Percentiles rank a stretch among this genome's conserved stretches.
Evolutionary conservation across 2,329 filamentous ascomycete species (phyloP).

Genomic region (Aspergillus uvarum): DNA sequence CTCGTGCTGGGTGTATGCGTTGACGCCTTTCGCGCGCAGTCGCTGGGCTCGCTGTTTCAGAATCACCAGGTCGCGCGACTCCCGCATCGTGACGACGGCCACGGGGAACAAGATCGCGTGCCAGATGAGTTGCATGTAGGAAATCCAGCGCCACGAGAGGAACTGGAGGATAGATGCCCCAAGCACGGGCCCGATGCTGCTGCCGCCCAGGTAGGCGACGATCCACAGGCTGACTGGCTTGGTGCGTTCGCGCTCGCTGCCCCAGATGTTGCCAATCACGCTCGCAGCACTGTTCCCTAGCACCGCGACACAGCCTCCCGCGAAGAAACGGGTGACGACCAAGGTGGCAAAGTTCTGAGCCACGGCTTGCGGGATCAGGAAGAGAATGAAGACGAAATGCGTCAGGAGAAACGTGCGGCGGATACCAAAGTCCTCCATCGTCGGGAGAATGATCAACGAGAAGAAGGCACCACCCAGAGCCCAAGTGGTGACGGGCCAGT

Average conservation of each 20-base stretch:
- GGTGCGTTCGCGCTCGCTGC: slow-evolving; percentile 33
- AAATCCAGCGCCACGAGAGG: slow-evolving; percentile 21
- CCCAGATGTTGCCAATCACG: slow-evolving; percentile 34
- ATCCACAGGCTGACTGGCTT: slow-evolving; percentile 46
- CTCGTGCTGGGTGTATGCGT: slow-evolving; percentile 31
- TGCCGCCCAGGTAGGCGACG: slow-evolving; percentile 41
- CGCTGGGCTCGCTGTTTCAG: slow-evolving; percentile 37
- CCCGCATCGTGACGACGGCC: slow-evolving; percentile 41
- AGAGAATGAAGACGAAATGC: slow-evolving; percentile 42
- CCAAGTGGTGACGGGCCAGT: slow-evolving; percentile 24
- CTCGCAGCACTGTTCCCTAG: slow-evolving; percentile 40
- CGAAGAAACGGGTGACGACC: slow-evolving; percentile 46
- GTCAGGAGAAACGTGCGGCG: slow-evolving; percentile 42
- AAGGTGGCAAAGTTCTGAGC: slow-evolving; percentile 49
- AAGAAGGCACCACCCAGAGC: slow-evolving; percentile 20
- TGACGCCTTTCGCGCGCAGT: slow-evolving; percentile 33
- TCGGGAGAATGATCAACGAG: slow-evolving; percentile 19
- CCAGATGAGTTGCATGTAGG: slow-evolving; percentile 43
- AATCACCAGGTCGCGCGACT: slow-evolving; percentile 44
- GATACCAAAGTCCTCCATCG: slow-evolving; percentile 24
- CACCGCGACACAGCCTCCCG: slow-evolving; percentile 43
- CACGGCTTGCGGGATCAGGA: slow-evolving; percentile 45
- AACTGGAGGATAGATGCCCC: slow-evolving; percentile 36
- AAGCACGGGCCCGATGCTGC: slow-evolving; percentile 48
- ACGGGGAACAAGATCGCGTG: slow-evolving; percentile 37